These are phyloP conservation scores for Cryphonectria japonica DNA, from an alignment of 2,329 filamentous ascomycete species.

Conservation along the genomic window DNA sequence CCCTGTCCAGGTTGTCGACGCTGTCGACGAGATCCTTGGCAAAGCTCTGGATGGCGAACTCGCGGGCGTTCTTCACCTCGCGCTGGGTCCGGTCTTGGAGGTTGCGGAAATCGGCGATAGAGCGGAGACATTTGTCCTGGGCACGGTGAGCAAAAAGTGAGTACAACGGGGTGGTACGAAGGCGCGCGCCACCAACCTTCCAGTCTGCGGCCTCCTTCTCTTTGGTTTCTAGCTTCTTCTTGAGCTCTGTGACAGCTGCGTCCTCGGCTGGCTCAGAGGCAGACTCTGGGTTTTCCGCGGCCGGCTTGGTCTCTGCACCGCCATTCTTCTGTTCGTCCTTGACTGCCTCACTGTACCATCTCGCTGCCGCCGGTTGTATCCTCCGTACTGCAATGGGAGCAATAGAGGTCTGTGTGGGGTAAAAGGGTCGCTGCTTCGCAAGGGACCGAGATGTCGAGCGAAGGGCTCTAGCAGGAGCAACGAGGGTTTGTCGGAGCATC, in stretches of 20 bases:
- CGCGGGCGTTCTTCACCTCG: conserved; percentile 82
- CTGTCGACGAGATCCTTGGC: conserved; percentile 93
- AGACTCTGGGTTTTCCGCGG: conserved; percentile 36
- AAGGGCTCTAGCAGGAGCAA: conserved; percentile 49
- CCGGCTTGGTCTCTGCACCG: conserved; percentile 36
- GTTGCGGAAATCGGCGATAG: conserved; percentile 96
- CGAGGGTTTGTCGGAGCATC: conserved; percentile 53
- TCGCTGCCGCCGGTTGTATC: conserved; percentile 42
- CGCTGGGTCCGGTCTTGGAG: conserved; percentile 93
- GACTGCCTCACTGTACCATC: conserved; percentile 51
- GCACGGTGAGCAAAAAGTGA: conserved; percentile 16
- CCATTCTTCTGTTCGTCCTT: conserved; percentile 37
- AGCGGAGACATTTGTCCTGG: conserved; percentile 93
- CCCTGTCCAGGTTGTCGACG: conserved; percentile 96
- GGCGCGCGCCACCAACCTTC: conserved; percentile 66
- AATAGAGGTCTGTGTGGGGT: conserved; percentile 45
- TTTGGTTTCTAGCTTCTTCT: conserved; percentile 58
- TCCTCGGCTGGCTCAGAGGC: conserved; percentile 24
- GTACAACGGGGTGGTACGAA: not conserved
- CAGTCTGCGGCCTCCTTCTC: conserved; percentile 67
- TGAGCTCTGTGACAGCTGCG: conserved; percentile 46
- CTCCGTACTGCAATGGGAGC: conserved; percentile 38
- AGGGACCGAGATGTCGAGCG: conserved; percentile 45
- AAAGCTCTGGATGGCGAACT: conserved; percentile 96
- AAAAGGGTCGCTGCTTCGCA: conserved; percentile 39